Base-by-base conservation (phyloP, 352 stramenopile genomes). In the Phytophthora tentaculata region DNA sequence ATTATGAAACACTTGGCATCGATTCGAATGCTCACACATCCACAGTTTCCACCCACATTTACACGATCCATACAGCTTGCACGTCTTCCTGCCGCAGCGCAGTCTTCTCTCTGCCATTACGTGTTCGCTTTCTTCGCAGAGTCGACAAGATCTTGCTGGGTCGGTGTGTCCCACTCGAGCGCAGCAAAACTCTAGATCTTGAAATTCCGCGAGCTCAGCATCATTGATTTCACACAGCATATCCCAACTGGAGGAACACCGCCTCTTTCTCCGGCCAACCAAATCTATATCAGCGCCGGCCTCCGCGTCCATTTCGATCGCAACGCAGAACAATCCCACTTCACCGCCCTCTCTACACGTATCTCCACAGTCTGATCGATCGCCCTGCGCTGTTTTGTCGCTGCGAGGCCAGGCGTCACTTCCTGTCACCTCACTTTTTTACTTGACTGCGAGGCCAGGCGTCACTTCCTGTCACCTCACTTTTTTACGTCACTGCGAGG, bases 101-200 rank as follows among this genome's bases (percentile, higher is more conserved):
- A 61, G 17, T 20, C 60, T 9, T 3, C 43, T 23, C 17, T 67
- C 49, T 9, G 44, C 16, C 51, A 60, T 59, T 14, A 22, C 7
- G 19, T 66, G 59, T 4, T 66, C 49, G 1, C 2, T 14, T 1
- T 5, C n/a, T 16, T 59, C 22, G 47, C 37, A 66, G 13, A 59
- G 5, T 14, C 14, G n/a, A 22, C 49, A 56, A n/a, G 1, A 16
- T 0, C 41, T 17, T 2, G 9, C 24, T 44, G 50, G 51, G 51
- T 61, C 50, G 13, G 50, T 67, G 20, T 67, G 50, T 5, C 1
- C 22, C 1, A 67, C 37, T 13, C 39, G 37, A 0, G 37, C 4
- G 9, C 59, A 60, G 19, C 59, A 60, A 41, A 60, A 55, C 10
- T 56, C 39, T 1, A 56, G 5, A 6, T 65, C 35, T 51, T 53